Base-by-base conservation (phyloP, 257 asterid genomes). In the Capsicum baccatum region DNA sequence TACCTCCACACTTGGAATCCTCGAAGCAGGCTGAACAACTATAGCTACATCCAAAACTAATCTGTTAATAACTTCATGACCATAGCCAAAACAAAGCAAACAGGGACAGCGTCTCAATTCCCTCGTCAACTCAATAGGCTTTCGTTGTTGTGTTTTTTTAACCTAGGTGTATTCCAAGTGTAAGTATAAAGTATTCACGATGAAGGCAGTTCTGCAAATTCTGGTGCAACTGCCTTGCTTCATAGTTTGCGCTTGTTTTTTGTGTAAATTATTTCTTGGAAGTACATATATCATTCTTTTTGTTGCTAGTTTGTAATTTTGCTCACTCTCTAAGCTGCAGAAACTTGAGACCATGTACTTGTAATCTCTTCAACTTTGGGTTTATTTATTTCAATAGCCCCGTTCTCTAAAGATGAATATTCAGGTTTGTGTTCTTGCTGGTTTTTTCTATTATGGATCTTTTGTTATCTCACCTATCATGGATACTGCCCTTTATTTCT, bases 1-100 rank as follows among this genome's bases (percentile, higher is more conserved):
- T 95, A 58, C 97, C 97, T 86, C 92, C 95, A 0, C 92, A 86
- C 74, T 74, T 87, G 59, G 97, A 93, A 74, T 85, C 89, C 76
- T 87, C 91, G 10, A 90, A 86, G 63, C 88, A 76, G 44, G 90
- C 90, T 33, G 92, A 91, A 85, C 79, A 91, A 84, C 81, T 88
- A 42, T 89, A 88, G 73, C 74, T 69, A 69, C 84, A 15, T 78
- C 64, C 64, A 70, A 69, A 21, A 64, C 90, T 86, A 69, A 85
- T 87, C 52, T 86, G 94, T 87, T 79, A 86, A 89, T 91, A 89
- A 83, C 89, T 82, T 84, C 85, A 54, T 73, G 80, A 84, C 88
- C 83, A 37, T 86, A 83, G 92, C 88, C 80, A 88, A 69, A 69
- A 85, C 55, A 84, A 63, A 54, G 64, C 50, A 17, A 84, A 80